Conservation (phyloP, 768 basidiomycete genomes). For the Sporobolomyces pararoseus region DNA sequence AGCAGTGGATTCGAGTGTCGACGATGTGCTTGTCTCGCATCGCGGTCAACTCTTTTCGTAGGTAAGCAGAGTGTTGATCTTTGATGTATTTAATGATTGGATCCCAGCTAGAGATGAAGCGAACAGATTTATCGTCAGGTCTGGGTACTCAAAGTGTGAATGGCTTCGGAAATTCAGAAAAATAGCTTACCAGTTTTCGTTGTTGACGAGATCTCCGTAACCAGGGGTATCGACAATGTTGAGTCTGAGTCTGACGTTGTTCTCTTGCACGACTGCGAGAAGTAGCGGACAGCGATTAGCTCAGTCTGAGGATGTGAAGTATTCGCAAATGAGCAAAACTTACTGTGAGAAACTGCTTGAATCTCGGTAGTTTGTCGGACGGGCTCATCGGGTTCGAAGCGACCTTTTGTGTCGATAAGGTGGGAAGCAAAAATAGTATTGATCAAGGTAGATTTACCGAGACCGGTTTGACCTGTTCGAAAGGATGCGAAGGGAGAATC, state of each 20-base stretch:
- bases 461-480: constrained; percentile 79
- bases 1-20: constrained; percentile 98
- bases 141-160: too few species aligned
- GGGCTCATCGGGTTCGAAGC: constrained; percentile 77
- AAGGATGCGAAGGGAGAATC: not conserved
- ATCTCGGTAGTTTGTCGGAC: constrained; percentile 96
- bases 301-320: not conserved
- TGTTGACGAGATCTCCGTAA: constrained; percentile 97
- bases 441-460: constrained; percentile 97
- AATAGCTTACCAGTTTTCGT: constrained; percentile 80
- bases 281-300: constrained; percentile 4
- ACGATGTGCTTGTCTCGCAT: constrained; percentile 98
- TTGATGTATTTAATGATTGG: constrained; percentile 99
- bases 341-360: constrained; percentile 88
- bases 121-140: too few species aligned
- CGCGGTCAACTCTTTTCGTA: constrained; percentile 97
- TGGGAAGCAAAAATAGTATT: constrained; percentile 99
- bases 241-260: constrained; percentile 85
- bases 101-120: constrained; percentile 78
- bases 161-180: too few species aligned
- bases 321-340: constrained; percentile 46
- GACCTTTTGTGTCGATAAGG: constrained; percentile 95
- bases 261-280: constrained; percentile 89
- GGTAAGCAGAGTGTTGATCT: constrained; percentile 97
- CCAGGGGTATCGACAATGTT: constrained; percentile 99